Evolutionary conservation across 2,329 filamentous ascomycete species (phyloP), one percentile per base, ranked within the genome.

Genomic region (Xylogone sp.): DNA sequence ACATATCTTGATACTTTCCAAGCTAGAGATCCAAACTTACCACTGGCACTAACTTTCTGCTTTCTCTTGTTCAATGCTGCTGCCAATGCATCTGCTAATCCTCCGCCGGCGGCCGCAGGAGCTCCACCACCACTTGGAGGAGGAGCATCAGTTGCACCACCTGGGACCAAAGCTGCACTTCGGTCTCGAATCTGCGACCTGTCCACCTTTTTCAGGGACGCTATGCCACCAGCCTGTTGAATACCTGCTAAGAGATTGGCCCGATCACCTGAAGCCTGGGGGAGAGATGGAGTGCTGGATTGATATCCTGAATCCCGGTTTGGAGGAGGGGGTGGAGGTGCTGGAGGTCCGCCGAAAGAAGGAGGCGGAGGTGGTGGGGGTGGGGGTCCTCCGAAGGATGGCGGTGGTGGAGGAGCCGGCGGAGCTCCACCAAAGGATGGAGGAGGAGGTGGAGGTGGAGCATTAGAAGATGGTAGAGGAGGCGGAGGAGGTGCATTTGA

Each of bases 31-130:
- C 21, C 42, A 51, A 49, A 86, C 89, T 83, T 83, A 97, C 93
- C 93, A 77, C 90, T 96, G 68, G 89, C 87, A 72, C 89, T 90
- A 68, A 97, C 93, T 77, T 96, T 96, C 70, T 90, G 84, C 76
- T 97, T 97, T 69, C 93, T 81, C 73, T 89, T 88, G 65, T 86
- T 83, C 62, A 92, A 71, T 52, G 87, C 88, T 54, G 83, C 86
- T 53, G 89, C 89, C 61, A 96, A 73, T 45, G 90, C 92, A 72
- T 87, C 90, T 20, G 90, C 90, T 79, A 97, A 82, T 31, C 83
- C 85, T 51, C 84, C 72, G 31, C 71, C 82, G 10, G 75, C 67
- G n/a, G 74, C 69, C 21, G 78, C 78, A 44, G 79, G 71, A 8
- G 81, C 71, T 50, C 81, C 72, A 53, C 76, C 61, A 39, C 75